Evolutionary conservation across 768 basidiomycete genomes (phyloP).

Genomic region (Collybia mongolica): DNA sequence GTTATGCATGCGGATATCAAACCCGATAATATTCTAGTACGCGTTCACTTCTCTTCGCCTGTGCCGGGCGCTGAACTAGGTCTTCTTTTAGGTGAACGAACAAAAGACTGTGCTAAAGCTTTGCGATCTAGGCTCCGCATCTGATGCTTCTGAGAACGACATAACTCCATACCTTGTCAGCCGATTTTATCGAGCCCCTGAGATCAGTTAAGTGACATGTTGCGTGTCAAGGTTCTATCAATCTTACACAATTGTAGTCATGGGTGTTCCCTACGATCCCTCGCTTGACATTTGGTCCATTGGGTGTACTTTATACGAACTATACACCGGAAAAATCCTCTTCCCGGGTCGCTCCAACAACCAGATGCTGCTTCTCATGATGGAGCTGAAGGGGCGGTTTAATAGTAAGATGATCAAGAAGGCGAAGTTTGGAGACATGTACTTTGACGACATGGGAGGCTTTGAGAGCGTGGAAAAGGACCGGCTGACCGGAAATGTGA

Average conservation of each 20-base stretch:
- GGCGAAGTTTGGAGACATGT: conserved; percentile 86
- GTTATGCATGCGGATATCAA: conserved; percentile 99
- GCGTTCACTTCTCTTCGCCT: conserved; percentile 24
- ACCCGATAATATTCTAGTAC: conserved; percentile 93
- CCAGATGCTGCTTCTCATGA: conserved; percentile 96
- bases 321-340: conserved; percentile 96
- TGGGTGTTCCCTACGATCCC: conserved; percentile 93
- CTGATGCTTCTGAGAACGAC: conserved; percentile 92
- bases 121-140: conserved; percentile 96
- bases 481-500: conserved; percentile 77
- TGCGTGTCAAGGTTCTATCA: neutral
- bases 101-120: conserved; percentile 91
- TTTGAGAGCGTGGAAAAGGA: conserved; percentile 86
- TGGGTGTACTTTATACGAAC: conserved; percentile 94
- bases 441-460: conserved; percentile 91
- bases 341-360: conserved; percentile 97
- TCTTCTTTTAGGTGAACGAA: conserved; percentile 75
- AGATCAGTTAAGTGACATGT: conserved; percentile 76
- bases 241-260: conserved; percentile 51
- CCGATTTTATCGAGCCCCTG: conserved; percentile 96
- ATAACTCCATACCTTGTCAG: conserved; percentile 98
- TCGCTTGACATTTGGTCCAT: conserved; percentile 96
- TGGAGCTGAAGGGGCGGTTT: conserved; percentile 95
- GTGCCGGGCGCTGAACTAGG: neutral
- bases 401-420: conserved; percentile 94